Evolutionary conservation across 202 grass and related monocot species (phyloP).

Genomic region (Carex sylvatica): DNA sequence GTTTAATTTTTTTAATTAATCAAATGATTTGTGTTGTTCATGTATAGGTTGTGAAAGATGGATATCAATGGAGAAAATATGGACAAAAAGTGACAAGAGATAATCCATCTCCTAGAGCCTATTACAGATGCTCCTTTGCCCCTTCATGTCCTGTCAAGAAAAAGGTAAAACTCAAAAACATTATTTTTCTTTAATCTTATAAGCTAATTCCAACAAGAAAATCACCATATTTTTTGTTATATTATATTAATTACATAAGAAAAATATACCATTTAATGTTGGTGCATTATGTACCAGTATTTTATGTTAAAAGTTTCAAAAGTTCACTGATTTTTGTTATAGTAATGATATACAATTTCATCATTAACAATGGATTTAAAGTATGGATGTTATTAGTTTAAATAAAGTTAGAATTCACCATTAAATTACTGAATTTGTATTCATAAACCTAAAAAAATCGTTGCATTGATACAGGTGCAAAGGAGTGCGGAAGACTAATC

Average conservation of each 20-base stretch:
- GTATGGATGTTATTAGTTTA: neutral
- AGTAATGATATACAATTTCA: neutral
- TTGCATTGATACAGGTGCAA: slow-evolving; percentile 50
- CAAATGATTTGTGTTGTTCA: neutral
- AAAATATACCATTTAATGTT: neutral
- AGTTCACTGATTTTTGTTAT: neutral
- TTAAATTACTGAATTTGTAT: neutral
- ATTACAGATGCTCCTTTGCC: slow-evolving; percentile 73
- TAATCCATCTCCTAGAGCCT: slow-evolving; percentile 58
- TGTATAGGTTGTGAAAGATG: slow-evolving; percentile 34
- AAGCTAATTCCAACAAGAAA: neutral
- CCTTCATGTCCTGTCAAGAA: slow-evolving; percentile 87
- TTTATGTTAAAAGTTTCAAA: neutral
- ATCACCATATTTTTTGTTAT: neutral
- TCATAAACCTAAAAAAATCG: neutral
- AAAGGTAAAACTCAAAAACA: slow-evolving; percentile 44
- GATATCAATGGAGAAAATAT: no score
- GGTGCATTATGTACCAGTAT: neutral
- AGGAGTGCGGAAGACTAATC: slow-evolving; percentile 73
- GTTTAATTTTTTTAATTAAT: neutral
- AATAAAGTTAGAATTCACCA: neutral
- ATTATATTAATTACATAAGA: neutral
- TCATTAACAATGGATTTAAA: neutral
- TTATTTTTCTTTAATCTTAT: neutral
- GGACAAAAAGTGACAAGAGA: slow-evolving; percentile 37